Base-by-base conservation (phyloP, 2,329 filamentous ascomycete genomes). In the Plenodomus lindquistii region DNA sequence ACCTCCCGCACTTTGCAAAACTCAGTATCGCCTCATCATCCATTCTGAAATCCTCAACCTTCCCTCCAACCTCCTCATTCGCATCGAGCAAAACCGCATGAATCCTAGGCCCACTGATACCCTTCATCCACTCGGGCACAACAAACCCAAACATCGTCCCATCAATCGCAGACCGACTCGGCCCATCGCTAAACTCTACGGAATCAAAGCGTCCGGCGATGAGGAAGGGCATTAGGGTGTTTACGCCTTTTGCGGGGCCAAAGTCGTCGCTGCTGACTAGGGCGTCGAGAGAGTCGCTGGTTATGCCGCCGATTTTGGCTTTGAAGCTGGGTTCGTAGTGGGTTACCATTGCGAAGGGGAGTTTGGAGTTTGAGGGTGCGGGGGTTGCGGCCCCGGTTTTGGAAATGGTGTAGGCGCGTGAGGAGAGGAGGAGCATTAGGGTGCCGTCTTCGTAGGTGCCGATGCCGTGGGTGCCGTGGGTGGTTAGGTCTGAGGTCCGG, bases 391-490 rank as follows among this genome's bases (percentile, higher is more conserved):
- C 59, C 24, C 71, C 70, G 37, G 67, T 59, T 31, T 57, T 59
- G 2, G 63, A 49, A 40, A 75, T 61, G 5, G 52, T 45, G 55
- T 72, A 72, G 10, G 72, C 64, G 22, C 70, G 62, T 20, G 63
- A 52, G 36, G 69, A 65, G 50, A 67, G 61, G 36, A 74, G 67
- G 2, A 72, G 57, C 54, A 75, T 73, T 17, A 74, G 63, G 41
- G 60, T 63, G 37, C 73, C 72, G 15, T 71, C 69, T 57, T 74
- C 74, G 44, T 73, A 75, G n/a, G 69, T 54, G 21, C 74, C 74
- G 40, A 76, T 67, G 55, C 74, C 74, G 54, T 77, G 67, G 11
- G 70, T 73, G 50, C 74, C 74, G 48, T 77, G 73, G 27, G 71
- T 71, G 15, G 68, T 67, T 2, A 77, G 66, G 54, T 74, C 71